Percentiles rank a stretch among this genome's conserved stretches.
Conservation (phyloP, 2,329 filamentous ascomycete species). For the Phaeosphaeriaceae sp. region DNA sequence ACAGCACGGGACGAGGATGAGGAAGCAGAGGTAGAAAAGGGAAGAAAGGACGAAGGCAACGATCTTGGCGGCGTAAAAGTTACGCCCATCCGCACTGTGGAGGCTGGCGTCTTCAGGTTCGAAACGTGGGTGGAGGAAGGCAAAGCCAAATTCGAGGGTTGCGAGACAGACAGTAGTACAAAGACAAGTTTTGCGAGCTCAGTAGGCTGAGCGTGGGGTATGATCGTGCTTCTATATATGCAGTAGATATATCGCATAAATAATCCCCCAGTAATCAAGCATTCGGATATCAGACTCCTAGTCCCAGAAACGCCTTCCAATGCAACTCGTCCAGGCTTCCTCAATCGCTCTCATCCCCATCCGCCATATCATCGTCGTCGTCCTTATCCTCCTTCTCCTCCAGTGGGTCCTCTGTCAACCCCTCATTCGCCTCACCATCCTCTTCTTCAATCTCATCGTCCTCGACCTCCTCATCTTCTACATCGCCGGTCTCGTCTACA, state of each 20-base stretch:
- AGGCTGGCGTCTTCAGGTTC: slow-evolving; percentile 70
- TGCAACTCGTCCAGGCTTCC: slow-evolving; percentile 24
- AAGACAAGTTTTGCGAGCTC: slow-evolving; percentile 31
- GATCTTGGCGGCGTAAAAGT: slow-evolving; percentile 62
- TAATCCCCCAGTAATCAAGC: neutral
- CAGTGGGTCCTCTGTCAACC: slow-evolving; percentile 51
- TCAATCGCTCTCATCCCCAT: slow-evolving; percentile 57
- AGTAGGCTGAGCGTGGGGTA: slow-evolving; percentile 5
- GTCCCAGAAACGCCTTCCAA: slow-evolving; percentile 32
- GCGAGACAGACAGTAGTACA: slow-evolving; percentile 6
- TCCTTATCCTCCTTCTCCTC: slow-evolving; percentile 57
- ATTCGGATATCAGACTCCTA: slow-evolving; percentile 8
- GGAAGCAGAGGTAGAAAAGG: slow-evolving; percentile 17
- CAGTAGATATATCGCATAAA: neutral
- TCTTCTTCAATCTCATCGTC: slow-evolving; percentile 63
- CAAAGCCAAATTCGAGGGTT: slow-evolving; percentile 55
- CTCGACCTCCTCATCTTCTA: slow-evolving; percentile 59
- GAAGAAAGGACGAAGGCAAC: slow-evolving; percentile 25
- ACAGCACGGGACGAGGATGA: slow-evolving; percentile 19
- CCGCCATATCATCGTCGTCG: slow-evolving; percentile 56
- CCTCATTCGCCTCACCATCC: slow-evolving; percentile 59
- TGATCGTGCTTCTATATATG: neutral
- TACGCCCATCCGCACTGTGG: slow-evolving; percentile 67
- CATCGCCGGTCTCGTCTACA: slow-evolving; percentile 49
- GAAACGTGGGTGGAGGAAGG: slow-evolving; percentile 76